These are phyloP conservation scores for Neltuma alba DNA, from an alignment of 306 rosid species.

Conservation along the genomic window DNA sequence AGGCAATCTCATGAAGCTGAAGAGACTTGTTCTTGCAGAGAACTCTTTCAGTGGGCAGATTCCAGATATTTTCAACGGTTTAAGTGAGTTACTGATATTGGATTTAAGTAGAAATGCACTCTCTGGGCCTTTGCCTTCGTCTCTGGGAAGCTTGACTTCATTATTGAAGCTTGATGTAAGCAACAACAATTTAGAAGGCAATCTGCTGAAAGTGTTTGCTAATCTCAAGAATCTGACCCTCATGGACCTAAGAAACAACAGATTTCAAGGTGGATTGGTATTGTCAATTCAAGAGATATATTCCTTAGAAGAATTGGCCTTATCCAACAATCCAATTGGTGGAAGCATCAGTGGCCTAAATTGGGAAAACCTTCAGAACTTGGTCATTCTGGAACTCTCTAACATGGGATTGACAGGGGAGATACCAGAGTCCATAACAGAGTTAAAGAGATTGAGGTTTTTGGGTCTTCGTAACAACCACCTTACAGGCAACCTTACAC, in stretches of 20 bases:
- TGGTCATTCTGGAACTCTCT: constrained; percentile 78
- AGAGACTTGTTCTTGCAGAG: constrained; percentile 67
- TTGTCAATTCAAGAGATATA: constrained; percentile 59
- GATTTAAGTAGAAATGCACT: constrained; percentile 79
- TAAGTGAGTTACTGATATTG: constrained; percentile 63
- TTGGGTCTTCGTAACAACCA: constrained; percentile 80
- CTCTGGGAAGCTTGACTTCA: constrained; percentile 64
- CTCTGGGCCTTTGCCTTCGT: constrained; percentile 62
- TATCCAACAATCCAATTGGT: constrained; percentile 80
- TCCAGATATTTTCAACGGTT: constrained; percentile 54
- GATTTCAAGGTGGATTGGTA: constrained; percentile 68
- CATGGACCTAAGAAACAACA: constrained; percentile 81
- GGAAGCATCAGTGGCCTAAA: constrained; percentile 62
- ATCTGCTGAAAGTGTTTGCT: constrained; percentile 47
- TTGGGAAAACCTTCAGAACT: constrained; percentile 62
- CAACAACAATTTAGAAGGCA: constrained; percentile 66
- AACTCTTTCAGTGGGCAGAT: constrained; percentile 63
- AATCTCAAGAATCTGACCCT: constrained; percentile 67
- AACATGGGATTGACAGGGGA: constrained; percentile 68
- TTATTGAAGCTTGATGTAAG: constrained; percentile 82
- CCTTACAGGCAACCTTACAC: constrained; percentile 64
- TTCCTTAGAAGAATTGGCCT: constrained; percentile 69
- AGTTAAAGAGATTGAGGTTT: constrained; percentile 69
- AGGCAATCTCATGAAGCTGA: constrained; percentile 61
- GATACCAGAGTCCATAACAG: constrained; percentile 78